phyloP scores from a whole-genome alignment of 768 basidiomycete species.

The Aureoboletus auriporus region DNA sequence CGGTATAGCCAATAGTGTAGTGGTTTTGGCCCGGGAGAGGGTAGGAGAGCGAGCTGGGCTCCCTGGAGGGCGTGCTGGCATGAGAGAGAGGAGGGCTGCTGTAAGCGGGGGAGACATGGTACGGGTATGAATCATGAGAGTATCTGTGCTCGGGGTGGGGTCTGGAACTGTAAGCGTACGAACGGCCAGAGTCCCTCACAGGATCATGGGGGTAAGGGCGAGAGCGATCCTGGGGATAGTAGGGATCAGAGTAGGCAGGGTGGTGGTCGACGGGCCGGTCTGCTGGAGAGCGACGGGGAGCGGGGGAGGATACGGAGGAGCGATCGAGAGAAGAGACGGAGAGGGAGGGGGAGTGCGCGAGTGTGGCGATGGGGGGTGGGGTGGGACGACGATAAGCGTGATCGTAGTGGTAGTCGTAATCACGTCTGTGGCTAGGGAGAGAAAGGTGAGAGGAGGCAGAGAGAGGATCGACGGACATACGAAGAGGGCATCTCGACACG shows the following conservation, averaged over 20 bases:
- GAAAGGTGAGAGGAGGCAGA: conserved; percentile 27
- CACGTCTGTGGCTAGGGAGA: conserved; percentile 30
- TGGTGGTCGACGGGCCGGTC: conserved; percentile 22
- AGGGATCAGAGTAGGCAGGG: conserved; percentile 31
- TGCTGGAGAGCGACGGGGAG: conserved; percentile 41
- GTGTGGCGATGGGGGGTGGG: conserved; percentile 47
- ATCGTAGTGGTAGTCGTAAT: conserved; percentile 41
- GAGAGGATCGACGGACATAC: conserved; percentile 26
- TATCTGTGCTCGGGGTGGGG: conserved; percentile 29
- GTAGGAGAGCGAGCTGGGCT: conserved; percentile 29
- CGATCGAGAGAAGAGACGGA: conserved; percentile 59
- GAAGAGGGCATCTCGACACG: conserved; percentile 41
- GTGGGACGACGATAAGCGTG: conserved; percentile 37
- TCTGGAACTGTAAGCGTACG: conserved; percentile 28
- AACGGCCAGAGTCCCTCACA: conserved; percentile 27
- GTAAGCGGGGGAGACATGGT: conserved; percentile 25
- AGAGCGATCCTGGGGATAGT: conserved; percentile 37
- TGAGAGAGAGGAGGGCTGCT: conserved; percentile 27
- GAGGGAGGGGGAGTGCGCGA: conserved; percentile 57
- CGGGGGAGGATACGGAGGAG: conserved; percentile 57
- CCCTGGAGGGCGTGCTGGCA: conserved; percentile 16
- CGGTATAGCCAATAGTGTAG: conserved; percentile 51
- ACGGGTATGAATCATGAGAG: conserved; percentile 31
- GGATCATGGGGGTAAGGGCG: conserved; percentile 32
- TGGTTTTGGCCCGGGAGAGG: conserved; percentile 37